Percentiles rank a stretch among this genome's conserved stretches.
Conservation (phyloP, 176 grass and related monocot genomes). For the Cenchrus purpureus region DNA sequence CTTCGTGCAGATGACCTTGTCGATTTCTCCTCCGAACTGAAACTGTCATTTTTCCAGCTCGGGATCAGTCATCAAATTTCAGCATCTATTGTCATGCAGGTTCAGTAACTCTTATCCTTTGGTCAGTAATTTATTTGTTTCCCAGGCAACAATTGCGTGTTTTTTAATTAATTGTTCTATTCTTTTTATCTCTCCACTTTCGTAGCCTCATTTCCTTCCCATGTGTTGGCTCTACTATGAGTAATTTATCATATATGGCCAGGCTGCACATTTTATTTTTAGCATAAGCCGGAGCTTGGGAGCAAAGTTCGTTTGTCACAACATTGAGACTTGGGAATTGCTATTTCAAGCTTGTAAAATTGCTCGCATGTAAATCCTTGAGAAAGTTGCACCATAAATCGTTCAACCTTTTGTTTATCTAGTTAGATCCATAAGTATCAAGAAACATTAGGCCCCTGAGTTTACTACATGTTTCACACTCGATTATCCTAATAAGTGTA, state of each 20-base stretch:
- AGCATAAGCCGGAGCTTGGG: background rate
- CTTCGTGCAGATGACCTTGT: conserved; percentile 72
- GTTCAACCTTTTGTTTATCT: background rate
- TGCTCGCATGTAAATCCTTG: background rate
- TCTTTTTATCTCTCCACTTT: background rate
- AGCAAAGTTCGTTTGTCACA: background rate
- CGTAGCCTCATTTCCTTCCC: conserved; percentile 22
- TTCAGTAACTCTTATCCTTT: conserved; percentile 29
- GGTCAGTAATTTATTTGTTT: background rate
- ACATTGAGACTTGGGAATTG: background rate
- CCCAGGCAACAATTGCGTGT: background rate
- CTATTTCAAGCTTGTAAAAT: too few relatives aligned
- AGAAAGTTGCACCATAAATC: background rate
- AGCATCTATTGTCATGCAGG: conserved; percentile 96
- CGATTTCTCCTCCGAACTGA: conserved; percentile 81
- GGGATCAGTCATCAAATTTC: conserved; percentile 96
- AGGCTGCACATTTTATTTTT: background rate
- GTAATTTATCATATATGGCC: background rate
- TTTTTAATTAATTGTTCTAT: conserved; percentile 14
- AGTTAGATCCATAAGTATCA: background rate
- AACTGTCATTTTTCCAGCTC: conserved; percentile 96
- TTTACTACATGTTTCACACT: conserved; percentile 4
- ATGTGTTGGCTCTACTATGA: background rate
- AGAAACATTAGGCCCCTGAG: background rate
- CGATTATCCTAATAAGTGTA: background rate